Conservation (phyloP, 208 protist species). For the Crithidia sp. region DNA sequence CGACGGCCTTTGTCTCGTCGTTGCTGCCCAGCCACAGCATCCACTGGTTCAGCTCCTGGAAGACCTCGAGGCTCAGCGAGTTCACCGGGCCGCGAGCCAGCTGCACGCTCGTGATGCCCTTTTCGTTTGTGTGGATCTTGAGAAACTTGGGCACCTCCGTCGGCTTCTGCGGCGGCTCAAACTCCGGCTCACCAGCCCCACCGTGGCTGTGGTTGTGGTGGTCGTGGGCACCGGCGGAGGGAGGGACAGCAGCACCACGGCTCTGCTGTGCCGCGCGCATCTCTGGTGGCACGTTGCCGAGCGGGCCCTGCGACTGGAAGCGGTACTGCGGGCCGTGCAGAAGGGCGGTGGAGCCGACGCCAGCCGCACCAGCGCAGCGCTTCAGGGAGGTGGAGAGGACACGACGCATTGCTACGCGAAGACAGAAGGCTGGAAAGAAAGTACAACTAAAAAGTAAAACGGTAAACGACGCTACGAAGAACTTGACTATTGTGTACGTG, state of each 20-base stretch:
- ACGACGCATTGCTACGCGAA: slow-evolving; percentile 26
- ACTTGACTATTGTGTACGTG: no score
- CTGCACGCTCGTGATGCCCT: slow-evolving; percentile 65
- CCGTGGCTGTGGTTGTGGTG: slow-evolving; percentile 13
- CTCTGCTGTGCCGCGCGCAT: slow-evolving; percentile 25
- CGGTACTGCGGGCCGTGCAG: slow-evolving; percentile 17
- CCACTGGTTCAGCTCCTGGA: slow-evolving; percentile 86
- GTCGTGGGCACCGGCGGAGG: not conserved
- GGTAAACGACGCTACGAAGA: not conserved
- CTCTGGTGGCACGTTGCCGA: slow-evolving; percentile 38
- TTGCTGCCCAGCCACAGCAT: slow-evolving; percentile 84
- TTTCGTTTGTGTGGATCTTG: slow-evolving; percentile 60
- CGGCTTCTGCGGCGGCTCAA: slow-evolving; percentile 72
- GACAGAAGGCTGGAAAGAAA: not conserved
- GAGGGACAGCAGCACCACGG: not conserved
- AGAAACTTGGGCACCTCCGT: slow-evolving; percentile 73
- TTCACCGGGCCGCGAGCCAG: slow-evolving; percentile 69
- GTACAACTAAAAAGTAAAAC: slow-evolving; percentile 1
- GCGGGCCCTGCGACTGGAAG: slow-evolving; percentile 34
- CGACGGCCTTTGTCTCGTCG: slow-evolving; percentile 67
- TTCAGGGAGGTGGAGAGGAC: slow-evolving; percentile 21
- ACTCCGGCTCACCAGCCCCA: slow-evolving; percentile 29
- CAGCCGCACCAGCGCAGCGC: slow-evolving; percentile 18
- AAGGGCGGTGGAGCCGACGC: slow-evolving; percentile 11
- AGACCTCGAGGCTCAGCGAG: slow-evolving; percentile 72